A percentile compares a stretch with the other conserved stretches of the same genome.
phyloP scores from a whole-genome alignment of 371 early-diverging fungal genomes.

The Capillidium rhysosporum region DNA sequence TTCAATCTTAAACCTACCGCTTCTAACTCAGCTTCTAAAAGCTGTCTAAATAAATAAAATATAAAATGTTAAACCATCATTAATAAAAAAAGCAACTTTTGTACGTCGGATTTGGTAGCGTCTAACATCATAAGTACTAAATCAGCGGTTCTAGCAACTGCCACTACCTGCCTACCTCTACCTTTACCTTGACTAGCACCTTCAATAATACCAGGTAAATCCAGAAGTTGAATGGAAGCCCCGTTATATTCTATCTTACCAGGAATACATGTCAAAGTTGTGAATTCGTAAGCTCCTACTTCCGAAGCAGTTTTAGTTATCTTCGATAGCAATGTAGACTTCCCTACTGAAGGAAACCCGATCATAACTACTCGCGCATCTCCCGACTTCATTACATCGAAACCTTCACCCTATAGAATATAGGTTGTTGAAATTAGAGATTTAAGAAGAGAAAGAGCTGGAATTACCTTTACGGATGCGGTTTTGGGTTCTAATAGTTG shows the following conservation, averaged over 20 bases:
- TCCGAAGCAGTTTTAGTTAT: slow-evolving; percentile 90
- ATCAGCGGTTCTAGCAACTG: slow-evolving; percentile 92
- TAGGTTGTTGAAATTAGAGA: background rate
- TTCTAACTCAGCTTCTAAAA: slow-evolving; percentile 95
- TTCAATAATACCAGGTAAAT: slow-evolving; percentile 70
- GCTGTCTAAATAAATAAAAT: slow-evolving; percentile 38
- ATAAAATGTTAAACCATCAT: background rate
- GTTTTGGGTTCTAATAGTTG: slow-evolving; percentile 85
- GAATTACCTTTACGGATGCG: slow-evolving; percentile 36
- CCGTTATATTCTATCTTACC: slow-evolving; percentile 97
- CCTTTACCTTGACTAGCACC: slow-evolving; percentile 89
- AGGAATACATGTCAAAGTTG: slow-evolving; percentile 95
- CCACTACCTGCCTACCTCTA: slow-evolving; percentile 33
- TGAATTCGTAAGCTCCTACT: slow-evolving; percentile 94
- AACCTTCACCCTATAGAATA: slow-evolving; percentile 61
- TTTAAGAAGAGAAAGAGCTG: too few relatives aligned
- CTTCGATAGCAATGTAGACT: slow-evolving; percentile 90
- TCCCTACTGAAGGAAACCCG: slow-evolving; percentile 99
- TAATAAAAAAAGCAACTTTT: slow-evolving; percentile 16
- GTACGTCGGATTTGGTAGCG: slow-evolving; percentile 77
- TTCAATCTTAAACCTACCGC: slow-evolving; percentile 97
- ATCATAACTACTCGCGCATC: slow-evolving; percentile 97
- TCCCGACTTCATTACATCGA: slow-evolving; percentile 96
- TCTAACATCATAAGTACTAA: slow-evolving; percentile 97
- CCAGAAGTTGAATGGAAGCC: slow-evolving; percentile 92